Conservation (phyloP, 345 rosid genomes). For the Eucalyptus polybractea region DNA sequence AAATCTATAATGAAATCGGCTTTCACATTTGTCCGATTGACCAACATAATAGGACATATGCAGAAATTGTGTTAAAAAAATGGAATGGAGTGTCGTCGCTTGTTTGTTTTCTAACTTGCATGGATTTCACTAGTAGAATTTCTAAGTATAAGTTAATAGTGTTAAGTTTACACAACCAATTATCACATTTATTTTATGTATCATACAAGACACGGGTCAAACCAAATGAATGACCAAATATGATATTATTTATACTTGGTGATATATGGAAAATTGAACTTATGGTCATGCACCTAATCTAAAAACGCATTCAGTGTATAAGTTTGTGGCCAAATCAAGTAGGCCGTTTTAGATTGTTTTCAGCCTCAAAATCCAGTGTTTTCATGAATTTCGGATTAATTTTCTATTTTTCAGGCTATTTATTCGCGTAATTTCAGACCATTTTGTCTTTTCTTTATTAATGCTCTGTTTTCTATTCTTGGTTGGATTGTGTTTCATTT, state of each 20-base stretch:
- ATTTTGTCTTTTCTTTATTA: not conserved
- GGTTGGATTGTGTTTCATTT: not conserved
- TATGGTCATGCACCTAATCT: not conserved
- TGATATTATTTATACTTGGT: not conserved
- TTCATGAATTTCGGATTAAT: not conserved
- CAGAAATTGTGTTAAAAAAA: not conserved
- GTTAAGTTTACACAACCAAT: not conserved
- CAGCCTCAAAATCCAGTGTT: not conserved
- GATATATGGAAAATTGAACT: not conserved
- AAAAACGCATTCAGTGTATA: not conserved
- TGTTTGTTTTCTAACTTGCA: not conserved
- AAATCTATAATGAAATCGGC: not conserved
- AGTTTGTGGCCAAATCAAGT: not conserved
- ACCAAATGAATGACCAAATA: not conserved
- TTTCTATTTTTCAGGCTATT: not conserved
- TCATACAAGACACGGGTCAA: not conserved
- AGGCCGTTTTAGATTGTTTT: not conserved
- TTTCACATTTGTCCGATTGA: not conserved
- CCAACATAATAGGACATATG: not conserved
- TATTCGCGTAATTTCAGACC: not conserved
- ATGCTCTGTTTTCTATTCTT: not conserved
- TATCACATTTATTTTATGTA: not conserved
- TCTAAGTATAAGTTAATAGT: not conserved
- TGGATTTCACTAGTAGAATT: not conserved
- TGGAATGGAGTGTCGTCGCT: not conserved